phyloP scores from a whole-genome alignment of 192 early-diverging fungal genomes.

The Phycomyces blakesleeanus region DNA sequence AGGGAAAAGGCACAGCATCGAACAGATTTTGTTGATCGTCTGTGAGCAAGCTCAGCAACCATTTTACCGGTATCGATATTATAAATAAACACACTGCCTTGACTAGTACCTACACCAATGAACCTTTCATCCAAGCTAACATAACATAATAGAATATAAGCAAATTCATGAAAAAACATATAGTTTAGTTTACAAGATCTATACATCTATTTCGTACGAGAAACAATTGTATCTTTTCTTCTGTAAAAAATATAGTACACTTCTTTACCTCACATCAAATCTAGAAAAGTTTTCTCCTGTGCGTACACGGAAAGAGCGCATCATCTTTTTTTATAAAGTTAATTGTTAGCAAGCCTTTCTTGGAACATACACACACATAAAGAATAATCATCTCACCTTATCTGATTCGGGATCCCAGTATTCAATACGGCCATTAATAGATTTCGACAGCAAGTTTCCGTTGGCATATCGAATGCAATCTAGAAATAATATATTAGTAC shows the following conservation, averaged over 20 bases:
- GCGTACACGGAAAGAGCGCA: constrained; percentile 37
- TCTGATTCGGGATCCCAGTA: constrained; percentile 63
- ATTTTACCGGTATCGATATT: constrained; percentile 63
- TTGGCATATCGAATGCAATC: constrained; percentile 76
- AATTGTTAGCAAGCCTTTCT: not conserved
- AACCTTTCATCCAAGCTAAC: constrained; percentile 64
- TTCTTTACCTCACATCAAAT: constrained; percentile 59
- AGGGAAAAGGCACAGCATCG: constrained; percentile 75
- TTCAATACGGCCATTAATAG: constrained; percentile 70
- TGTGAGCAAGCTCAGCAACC: constrained; percentile 63
- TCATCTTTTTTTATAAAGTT: constrained; percentile 31
- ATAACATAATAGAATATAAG: too few species aligned
- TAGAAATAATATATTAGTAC: constrained; percentile 18
- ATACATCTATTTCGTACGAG: too few species aligned
- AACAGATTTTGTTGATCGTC: constrained; percentile 74
- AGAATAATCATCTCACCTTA: constrained; percentile 22
- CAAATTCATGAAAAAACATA: too few species aligned
- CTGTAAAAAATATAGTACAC: too few species aligned
- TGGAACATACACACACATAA: not conserved
- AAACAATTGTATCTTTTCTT: too few species aligned
- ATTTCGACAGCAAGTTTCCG: constrained; percentile 64
- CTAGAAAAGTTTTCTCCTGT: constrained; percentile 43
- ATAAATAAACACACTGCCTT: constrained; percentile 69
- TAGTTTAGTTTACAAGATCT: too few species aligned
- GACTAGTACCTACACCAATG: constrained; percentile 70